Evolutionary conservation across 768 basidiomycete species (phyloP).

Genomic region (Russula olivacea): DNA sequence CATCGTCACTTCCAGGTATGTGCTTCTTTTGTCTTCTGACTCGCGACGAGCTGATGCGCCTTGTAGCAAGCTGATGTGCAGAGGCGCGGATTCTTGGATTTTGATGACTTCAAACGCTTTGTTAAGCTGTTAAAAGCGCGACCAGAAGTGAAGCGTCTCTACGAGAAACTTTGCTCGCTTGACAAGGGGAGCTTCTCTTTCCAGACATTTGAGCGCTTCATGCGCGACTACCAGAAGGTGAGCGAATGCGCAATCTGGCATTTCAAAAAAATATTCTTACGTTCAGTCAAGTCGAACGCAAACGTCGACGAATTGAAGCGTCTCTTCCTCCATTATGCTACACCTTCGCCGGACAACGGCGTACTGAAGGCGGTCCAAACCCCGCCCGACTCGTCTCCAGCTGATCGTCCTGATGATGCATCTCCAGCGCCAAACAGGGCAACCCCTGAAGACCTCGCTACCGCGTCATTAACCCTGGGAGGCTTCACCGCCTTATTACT

Average conservation of each 20-base stretch:
- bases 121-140: constrained; percentile 80
- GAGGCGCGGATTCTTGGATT: constrained; percentile 58
- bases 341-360: constrained; percentile 15
- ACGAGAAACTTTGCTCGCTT: constrained; percentile 37
- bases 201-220: constrained; percentile 44
- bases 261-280: constrained; percentile 23
- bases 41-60: background rate
- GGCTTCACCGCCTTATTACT: constrained; percentile 74
- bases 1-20: constrained; percentile 52
- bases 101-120: constrained; percentile 72
- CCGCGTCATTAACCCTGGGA: constrained; percentile 42
- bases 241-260: constrained; percentile 34
- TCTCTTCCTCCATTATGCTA: constrained; percentile 38
- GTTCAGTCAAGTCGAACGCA: constrained; percentile 30
- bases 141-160: constrained; percentile 70
- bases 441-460: constrained; percentile 9
- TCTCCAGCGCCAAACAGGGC: constrained; percentile 9
- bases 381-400: constrained; percentile 29
- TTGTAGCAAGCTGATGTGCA: constrained; percentile 59
- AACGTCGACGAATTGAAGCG: constrained; percentile 31
- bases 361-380: constrained; percentile 25
- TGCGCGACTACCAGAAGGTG: constrained; percentile 49
- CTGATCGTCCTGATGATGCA: constrained; percentile 3
- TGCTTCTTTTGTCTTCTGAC: background rate
- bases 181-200: constrained; percentile 36